These are phyloP conservation scores for Henckelia pumila DNA, from an alignment of 257 asterid genomes.

Conservation along the genomic window DNA sequence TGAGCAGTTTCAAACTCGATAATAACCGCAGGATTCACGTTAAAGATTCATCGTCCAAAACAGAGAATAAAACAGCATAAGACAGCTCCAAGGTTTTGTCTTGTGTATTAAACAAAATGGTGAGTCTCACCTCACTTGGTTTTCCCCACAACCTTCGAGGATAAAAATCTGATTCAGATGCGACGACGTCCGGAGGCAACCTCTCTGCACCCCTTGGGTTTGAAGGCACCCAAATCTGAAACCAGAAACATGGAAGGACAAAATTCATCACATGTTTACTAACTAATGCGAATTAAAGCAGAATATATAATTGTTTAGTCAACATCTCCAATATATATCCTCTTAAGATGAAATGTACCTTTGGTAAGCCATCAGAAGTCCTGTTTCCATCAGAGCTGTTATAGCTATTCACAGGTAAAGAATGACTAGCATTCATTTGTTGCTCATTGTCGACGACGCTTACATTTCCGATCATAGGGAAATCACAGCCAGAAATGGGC, in stretches of 20 bases:
- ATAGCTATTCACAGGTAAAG: not conserved
- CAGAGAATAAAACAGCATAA: too few relatives aligned
- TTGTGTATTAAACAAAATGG: not conserved
- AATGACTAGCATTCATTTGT: not conserved
- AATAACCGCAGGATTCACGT: conserved; percentile 15
- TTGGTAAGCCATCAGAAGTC: not conserved
- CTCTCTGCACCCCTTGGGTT: conserved; percentile 85
- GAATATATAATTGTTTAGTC: too few relatives aligned
- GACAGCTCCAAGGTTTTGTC: too few relatives aligned
- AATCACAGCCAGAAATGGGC: conserved; percentile 19
- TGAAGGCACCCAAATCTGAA: conserved; percentile 70
- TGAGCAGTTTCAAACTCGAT: conserved; percentile 22
- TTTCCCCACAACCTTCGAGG: conserved; percentile 74
- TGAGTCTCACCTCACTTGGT: conserved; percentile 77
- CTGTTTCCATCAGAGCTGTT: conserved; percentile 2
- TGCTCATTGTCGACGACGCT: not conserved
- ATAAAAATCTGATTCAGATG: conserved; percentile 61
- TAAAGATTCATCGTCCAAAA: not conserved
- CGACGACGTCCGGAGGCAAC: conserved; percentile 66
- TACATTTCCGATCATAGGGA: not conserved
- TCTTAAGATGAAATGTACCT: not conserved
- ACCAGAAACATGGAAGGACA: conserved; percentile 19
- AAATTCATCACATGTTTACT: too few relatives aligned
- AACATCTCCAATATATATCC: too few relatives aligned
- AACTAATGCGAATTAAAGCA: too few relatives aligned